These are phyloP conservation scores for Erodium moschatum DNA, from an alignment of 441 rosid species.

Conservation along the genomic window DNA sequence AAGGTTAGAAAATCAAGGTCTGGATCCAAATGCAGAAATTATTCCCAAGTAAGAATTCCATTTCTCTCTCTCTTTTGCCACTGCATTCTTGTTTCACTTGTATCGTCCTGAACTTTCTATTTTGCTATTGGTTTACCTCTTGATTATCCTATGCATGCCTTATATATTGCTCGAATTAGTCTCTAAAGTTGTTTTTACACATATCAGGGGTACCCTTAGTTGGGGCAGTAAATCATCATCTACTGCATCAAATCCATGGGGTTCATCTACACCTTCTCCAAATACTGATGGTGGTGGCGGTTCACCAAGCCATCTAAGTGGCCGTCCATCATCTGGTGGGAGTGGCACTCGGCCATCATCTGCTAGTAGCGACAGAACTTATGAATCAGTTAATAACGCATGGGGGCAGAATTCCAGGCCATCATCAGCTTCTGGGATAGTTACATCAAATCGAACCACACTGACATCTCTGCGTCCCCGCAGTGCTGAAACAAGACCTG, in stretches of 20 bases:
- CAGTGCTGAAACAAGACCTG: conserved; percentile 98
- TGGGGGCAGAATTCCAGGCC: conserved; percentile 88
- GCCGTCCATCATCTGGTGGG: conserved; percentile 95
- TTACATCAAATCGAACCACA: conserved; percentile 66
- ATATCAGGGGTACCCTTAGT: conserved; percentile 77
- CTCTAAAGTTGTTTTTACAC: conserved; percentile 15
- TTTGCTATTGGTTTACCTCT: not conserved
- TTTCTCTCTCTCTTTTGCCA: not conserved
- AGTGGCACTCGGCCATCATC: conserved; percentile 89
- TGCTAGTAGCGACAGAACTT: conserved; percentile 71
- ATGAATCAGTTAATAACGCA: conserved; percentile 48
- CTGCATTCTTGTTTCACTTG: conserved; percentile 1
- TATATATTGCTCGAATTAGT: conserved; percentile 11
- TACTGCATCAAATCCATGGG: conserved; percentile 78
- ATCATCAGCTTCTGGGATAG: conserved; percentile 83
- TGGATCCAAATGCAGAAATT: conserved; percentile 92
- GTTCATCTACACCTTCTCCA: conserved; percentile 61
- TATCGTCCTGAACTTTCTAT: conserved; percentile 1
- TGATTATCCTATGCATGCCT: not conserved
- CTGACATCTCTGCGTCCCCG: conserved; percentile 65
- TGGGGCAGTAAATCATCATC: conserved; percentile 88
- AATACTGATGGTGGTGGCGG: conserved; percentile 59
- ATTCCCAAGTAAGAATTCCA: conserved; percentile 85
- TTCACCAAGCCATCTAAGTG: conserved; percentile 74
- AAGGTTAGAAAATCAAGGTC: conserved; percentile 95